These are phyloP conservation scores for Galerina sulciceps DNA, from an alignment of 768 basidiomycete genomes.

Conservation along the genomic window DNA sequence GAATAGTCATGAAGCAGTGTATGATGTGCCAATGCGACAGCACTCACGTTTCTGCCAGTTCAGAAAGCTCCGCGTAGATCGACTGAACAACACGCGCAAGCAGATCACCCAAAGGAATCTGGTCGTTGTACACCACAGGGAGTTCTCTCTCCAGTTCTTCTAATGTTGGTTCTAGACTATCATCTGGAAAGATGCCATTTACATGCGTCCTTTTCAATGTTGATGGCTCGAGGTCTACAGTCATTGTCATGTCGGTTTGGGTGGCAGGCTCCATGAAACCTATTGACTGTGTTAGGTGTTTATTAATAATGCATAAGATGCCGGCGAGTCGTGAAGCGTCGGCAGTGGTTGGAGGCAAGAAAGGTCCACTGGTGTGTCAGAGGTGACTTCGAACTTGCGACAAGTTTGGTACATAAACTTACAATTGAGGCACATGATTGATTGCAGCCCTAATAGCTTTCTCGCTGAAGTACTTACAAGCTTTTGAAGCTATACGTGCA, in stretches of 20 bases:
- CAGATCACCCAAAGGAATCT: constrained; percentile 73
- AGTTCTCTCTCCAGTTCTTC: constrained; percentile 76
- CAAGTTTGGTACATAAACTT: background rate
- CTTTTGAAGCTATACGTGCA: background rate
- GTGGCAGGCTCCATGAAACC: background rate
- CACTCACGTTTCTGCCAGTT: constrained; percentile 84
- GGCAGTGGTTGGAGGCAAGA: background rate
- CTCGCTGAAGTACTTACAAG: no score
- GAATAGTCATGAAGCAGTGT: constrained; percentile 3
- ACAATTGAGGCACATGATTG: constrained; percentile 14
- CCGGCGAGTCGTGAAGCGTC: background rate
- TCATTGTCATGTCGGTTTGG: constrained; percentile 7
- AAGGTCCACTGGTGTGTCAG: no score
- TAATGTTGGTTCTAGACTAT: constrained; percentile 36
- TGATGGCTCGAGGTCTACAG: constrained; percentile 13
- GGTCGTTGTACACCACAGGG: constrained; percentile 72
- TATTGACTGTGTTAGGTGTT: background rate
- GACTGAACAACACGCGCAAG: constrained; percentile 78
- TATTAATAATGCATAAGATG: background rate
- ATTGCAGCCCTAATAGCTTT: no score
- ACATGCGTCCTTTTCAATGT: constrained; percentile 12
- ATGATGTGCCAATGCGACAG: background rate
- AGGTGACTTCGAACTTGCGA: no score
- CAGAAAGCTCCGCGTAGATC: constrained; percentile 82
- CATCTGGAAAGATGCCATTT: constrained; percentile 32